Evolutionary conservation across 805 yeast genomes (phyloP).

Genomic region (Yamadazyma sp.): DNA sequence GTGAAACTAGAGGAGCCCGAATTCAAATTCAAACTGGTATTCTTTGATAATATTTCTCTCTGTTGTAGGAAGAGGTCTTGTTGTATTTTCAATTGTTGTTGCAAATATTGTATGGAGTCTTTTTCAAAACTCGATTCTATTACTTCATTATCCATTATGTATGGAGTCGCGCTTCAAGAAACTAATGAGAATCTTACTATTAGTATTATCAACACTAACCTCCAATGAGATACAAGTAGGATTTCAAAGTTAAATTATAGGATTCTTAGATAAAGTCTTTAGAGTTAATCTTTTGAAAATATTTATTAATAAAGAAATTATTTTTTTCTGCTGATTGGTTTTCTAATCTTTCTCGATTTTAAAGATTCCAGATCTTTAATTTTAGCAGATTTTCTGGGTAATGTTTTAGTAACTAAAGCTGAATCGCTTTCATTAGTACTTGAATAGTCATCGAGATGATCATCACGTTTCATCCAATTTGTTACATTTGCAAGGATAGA

Average conservation of each 20-base stretch:
- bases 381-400: slow-evolving; percentile 9
- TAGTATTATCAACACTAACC: too few species aligned
- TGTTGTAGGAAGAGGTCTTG: slow-evolving; percentile 29
- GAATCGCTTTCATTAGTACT: slow-evolving; percentile 20
- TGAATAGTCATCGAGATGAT: slow-evolving; percentile 28
- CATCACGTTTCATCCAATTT: slow-evolving; percentile 40
- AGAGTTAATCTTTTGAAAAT: too few species aligned
- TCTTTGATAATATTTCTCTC: slow-evolving; percentile 19
- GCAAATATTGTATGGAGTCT: slow-evolving; percentile 17
- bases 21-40: slow-evolving; percentile 3
- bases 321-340: slow-evolving; percentile 15
- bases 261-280: too few species aligned
- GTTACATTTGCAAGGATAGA: slow-evolving; percentile 39
- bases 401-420: slow-evolving; percentile 7
- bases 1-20: slow-evolving; percentile 61
- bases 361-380: background rate
- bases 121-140: background rate
- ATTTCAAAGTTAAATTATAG: too few species aligned
- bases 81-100: slow-evolving; percentile 25
- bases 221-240: too few species aligned
- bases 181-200: too few species aligned
- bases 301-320: too few species aligned
- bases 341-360: slow-evolving; percentile 12
- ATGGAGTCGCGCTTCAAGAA: too few species aligned
- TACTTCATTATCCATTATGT: slow-evolving; percentile 6